Evolutionary conservation across 306 rosid species (phyloP), one percentile per base, ranked within the genome.

Genomic region (Cicer bijugum): DNA sequence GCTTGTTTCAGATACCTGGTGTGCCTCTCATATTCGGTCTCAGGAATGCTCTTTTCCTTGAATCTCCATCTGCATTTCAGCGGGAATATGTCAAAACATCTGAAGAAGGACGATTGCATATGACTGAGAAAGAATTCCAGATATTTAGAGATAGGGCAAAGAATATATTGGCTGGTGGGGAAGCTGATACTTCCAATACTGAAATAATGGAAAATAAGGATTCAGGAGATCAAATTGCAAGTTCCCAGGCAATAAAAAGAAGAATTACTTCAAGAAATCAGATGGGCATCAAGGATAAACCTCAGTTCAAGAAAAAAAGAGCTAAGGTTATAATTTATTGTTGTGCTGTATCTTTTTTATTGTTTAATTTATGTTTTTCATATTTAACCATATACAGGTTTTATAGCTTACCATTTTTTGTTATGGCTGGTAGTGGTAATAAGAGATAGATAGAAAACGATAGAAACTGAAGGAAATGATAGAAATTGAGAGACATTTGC

Each of bases 281-380:
- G 65, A 16, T 52, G 64, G 87, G 50, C 15, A 58, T 77, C 78
- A 89, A 81, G 81, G 93, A 91, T 75, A 86, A 71, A 83, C 86
- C 82, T 74, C 89, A 84, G 72, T 91, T 89, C 79, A 91, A 93
- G 86, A 88, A 92, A 80, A 93, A 86, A 84, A 91, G 35, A 77
- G 88, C 96, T 42, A 93, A 93, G 97, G 97, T 86, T 7, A 64
- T 77, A 19, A 39, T 77, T 50, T 58, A 68, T 23, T 8, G 33
- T 72, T 33, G 5, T 66, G 8, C 56, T 15, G 28, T 67, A 62
- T 53, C 12, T 60, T 6, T 71, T 55, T 47, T 43, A 59, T 66
- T 11, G 39, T 19, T 71, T 19, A 1, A 58, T 15, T 48, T 65
- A 44, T 44, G 17, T 11, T 65, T 66, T 7, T 39, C 66, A 20